phyloP scores from a whole-genome alignment of 345 rosid species.

The Eucalyptus melliodora region DNA sequence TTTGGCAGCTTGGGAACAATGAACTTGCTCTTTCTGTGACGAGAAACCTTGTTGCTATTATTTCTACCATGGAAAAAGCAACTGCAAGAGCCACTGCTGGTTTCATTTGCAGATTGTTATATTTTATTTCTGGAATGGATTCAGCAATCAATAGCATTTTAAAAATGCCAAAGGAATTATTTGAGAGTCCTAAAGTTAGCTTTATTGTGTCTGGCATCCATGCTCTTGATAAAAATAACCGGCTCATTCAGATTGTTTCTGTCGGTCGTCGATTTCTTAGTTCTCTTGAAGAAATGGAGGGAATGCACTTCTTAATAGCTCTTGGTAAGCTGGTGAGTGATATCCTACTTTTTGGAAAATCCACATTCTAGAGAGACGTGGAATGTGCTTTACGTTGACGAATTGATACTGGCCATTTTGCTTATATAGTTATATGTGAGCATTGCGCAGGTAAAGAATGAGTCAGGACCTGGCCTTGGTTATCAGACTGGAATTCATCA shows the following conservation, averaged over 20 bases:
- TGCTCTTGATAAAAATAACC: constrained; percentile 62
- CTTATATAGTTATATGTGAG: not conserved
- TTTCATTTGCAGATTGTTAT: constrained; percentile 74
- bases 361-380: not conserved
- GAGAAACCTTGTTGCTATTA: constrained; percentile 40
- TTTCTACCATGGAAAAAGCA: constrained; percentile 44
- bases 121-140: constrained; percentile 65
- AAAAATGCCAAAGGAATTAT: constrained; percentile 65
- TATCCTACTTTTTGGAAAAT: not conserved
- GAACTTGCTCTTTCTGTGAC: constrained; percentile 53
- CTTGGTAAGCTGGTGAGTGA: constrained; percentile 64
- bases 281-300: constrained; percentile 44
- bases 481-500: constrained; percentile 57
- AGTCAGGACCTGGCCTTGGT: constrained; percentile 46
- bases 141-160: constrained; percentile 54
- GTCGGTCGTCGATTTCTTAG: constrained; percentile 30
- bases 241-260: constrained; percentile 52
- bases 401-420: not conserved
- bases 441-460: constrained; percentile 54
- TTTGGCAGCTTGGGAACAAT: constrained; percentile 73
- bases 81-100: constrained; percentile 53
- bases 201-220: constrained; percentile 59
- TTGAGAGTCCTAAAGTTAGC: constrained; percentile 59
- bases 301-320: constrained; percentile 71
- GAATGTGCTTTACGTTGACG: not conserved